phyloP scores from a whole-genome alignment of 176 grass and related monocot species.

The Juncus inflexus region DNA sequence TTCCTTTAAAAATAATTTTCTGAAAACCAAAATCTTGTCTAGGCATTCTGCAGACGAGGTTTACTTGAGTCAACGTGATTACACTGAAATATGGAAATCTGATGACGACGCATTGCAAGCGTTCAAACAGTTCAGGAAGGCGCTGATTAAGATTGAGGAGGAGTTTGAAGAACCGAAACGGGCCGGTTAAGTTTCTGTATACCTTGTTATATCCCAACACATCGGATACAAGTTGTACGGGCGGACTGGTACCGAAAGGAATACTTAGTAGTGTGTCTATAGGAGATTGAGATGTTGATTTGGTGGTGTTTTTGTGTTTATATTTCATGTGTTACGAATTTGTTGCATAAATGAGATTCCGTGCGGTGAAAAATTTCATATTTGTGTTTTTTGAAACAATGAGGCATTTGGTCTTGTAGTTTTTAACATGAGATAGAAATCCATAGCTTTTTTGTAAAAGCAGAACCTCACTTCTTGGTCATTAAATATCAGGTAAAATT shows the following conservation, averaged over 20 bases:
- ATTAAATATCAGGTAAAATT: no score
- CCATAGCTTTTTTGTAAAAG: no score
- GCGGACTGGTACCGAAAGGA: slow-evolving; percentile 47
- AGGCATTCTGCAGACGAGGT: slow-evolving; percentile 71
- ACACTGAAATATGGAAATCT: slow-evolving; percentile 49
- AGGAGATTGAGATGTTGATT: slow-evolving; percentile 19
- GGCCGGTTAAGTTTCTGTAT: slow-evolving; percentile 57
- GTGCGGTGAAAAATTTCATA: no score
- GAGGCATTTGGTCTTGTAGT: no score
- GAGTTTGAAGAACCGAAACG: slow-evolving; percentile 54
- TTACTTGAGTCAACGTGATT: slow-evolving; percentile 66
- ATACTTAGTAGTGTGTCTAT: slow-evolving; percentile 79
- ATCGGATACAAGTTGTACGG: slow-evolving; percentile 34
- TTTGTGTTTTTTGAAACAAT: no score
- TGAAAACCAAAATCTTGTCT: slow-evolving; percentile 39
- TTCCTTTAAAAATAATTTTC: no score
- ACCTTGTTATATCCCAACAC: slow-evolving; percentile 70
- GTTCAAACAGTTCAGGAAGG: slow-evolving; percentile 40
- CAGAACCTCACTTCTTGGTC: no score
- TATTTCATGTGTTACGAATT: no score
- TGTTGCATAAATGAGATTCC: no score
- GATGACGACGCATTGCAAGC: slow-evolving; percentile 47
- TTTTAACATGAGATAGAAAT: no score
- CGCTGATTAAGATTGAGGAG: slow-evolving; percentile 41
- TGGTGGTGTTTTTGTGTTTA: no score